Conservation (phyloP, 495 filamentous ascomycete species). For the Aeminium ludgeri region DNA sequence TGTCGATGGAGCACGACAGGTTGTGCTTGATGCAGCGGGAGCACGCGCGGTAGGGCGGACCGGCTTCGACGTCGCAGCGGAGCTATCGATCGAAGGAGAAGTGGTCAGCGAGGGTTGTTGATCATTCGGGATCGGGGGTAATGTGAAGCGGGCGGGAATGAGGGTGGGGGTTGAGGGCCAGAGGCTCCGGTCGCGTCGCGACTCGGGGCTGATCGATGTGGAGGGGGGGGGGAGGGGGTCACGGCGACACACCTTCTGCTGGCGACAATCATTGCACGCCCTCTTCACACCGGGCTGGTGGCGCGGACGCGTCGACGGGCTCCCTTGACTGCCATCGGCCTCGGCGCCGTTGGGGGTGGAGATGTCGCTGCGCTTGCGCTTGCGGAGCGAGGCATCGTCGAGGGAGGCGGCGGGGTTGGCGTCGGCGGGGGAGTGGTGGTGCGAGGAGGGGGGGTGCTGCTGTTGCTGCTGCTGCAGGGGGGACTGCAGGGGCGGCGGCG, state of each 20-base stretch:
- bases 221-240: not conserved
- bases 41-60: constrained; percentile 57
- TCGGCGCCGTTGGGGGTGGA: constrained; percentile 2
- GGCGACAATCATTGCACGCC: constrained; percentile 87
- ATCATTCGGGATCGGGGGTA: constrained; percentile 2
- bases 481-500: no score
- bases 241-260: constrained; percentile 58
- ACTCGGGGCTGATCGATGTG: constrained; percentile 2
- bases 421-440: not conserved
- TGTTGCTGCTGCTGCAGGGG: no score
- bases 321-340: not conserved
- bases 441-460: not conserved
- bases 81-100: constrained; percentile 37
- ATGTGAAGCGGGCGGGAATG: constrained; percentile 1
- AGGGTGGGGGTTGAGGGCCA: not conserved
- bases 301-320: constrained; percentile 5
- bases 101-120: constrained; percentile 5
- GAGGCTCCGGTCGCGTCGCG: not conserved
- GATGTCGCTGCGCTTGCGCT: constrained; percentile 11
- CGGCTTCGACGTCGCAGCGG: constrained; percentile 58
- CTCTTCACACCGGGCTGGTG: constrained; percentile 37
- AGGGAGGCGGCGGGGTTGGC: not conserved
- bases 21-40: constrained; percentile 70
- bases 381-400: constrained; percentile 2
- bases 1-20: constrained; percentile 81